Evolutionary conservation across 257 asterid species (phyloP), one percentile per base, ranked within the genome.

Genomic region (Thymus mandschuricus): DNA sequence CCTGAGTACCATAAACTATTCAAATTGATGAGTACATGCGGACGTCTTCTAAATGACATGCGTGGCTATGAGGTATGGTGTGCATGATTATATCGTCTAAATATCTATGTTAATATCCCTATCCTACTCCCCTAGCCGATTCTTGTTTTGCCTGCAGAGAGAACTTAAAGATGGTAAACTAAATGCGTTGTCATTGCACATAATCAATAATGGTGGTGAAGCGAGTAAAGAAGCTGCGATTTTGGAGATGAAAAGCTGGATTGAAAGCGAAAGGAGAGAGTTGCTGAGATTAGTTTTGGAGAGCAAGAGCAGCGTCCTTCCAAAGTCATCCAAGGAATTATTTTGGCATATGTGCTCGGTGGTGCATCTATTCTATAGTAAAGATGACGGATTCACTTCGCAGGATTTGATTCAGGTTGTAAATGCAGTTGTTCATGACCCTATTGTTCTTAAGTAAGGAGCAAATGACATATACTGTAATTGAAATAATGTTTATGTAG

Each of bases 1-100:
- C 40, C 89, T 11, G 93, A 91, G 67, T 81, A 71, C 73, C 88
- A 78, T 65, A 65, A 54, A 62, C 85, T 94, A 54, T 91, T 77
- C 82, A 84, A 78, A 64, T 76, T 84, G 63, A 58, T 88, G 92
- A 88, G 97, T 77, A 91, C 88, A 8, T 79, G 89, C 29, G 97
- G 99, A 21, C 96, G 97, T 41, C 91, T 91, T 73, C 86, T 93
- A 43, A 94, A 94, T 61, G 99, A 94, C 48, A 86, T 88, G 64
- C 87, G 66, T 34, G 31, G 86, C 58, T 91, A 80, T 62, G 91
- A 91, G 97, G 97, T 94, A 84, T 59, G 5, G 9, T 28, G 6
- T 29, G 4, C 29, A 21, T 38, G 9, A 27, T 71, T 44, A 29
- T 13, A 31, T 51, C 54, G 15, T 40, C 44, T 49, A 11, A 64